Evolutionary conservation across 495 filamentous ascomycete genomes (phyloP).

Genomic region (Aspergillus panamensis): DNA sequence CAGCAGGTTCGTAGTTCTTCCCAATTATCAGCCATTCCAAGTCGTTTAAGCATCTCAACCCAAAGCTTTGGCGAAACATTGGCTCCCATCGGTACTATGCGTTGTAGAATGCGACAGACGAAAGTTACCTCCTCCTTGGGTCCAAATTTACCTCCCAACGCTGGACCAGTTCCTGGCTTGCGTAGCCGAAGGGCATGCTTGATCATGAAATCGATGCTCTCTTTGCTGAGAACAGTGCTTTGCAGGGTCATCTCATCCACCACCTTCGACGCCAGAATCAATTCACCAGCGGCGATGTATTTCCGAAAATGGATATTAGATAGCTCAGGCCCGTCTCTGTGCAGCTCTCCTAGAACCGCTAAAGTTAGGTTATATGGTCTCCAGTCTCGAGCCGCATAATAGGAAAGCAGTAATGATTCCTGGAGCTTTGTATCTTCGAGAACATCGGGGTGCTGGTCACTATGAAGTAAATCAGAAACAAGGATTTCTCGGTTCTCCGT

Average conservation of each 20-base stretch:
- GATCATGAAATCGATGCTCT: constrained; percentile 40
- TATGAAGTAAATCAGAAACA: constrained; percentile 57
- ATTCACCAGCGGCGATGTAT: constrained; percentile 36
- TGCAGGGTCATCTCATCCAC: constrained; percentile 36
- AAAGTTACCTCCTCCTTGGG: constrained; percentile 32
- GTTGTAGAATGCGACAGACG: constrained; percentile 34
- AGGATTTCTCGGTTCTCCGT: constrained; percentile 50
- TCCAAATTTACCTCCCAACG: constrained; percentile 13
- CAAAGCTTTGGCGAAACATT: constrained; percentile 35
- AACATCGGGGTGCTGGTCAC: constrained; percentile 72
- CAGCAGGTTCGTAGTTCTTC: constrained; percentile 36
- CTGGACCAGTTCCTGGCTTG: constrained; percentile 26
- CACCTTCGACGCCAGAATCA: constrained; percentile 31
- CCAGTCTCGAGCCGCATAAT: constrained; percentile 49
- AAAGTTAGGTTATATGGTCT: constrained; percentile 52
- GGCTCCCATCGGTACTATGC: constrained; percentile 30
- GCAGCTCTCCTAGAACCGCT: constrained; percentile 42
- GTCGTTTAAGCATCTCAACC: constrained; percentile 42
- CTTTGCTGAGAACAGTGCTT: constrained; percentile 23
- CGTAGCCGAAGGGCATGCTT: constrained; percentile 33
- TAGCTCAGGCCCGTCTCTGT: constrained; percentile 27
- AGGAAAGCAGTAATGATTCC: constrained; percentile 50
- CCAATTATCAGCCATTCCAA: constrained; percentile 39
- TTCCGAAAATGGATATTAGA: constrained; percentile 46
- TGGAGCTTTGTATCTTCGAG: constrained; percentile 62